Base-by-base conservation (phyloP, 1,284 basidiomycete species). In the Chalciporus sp. region DNA sequence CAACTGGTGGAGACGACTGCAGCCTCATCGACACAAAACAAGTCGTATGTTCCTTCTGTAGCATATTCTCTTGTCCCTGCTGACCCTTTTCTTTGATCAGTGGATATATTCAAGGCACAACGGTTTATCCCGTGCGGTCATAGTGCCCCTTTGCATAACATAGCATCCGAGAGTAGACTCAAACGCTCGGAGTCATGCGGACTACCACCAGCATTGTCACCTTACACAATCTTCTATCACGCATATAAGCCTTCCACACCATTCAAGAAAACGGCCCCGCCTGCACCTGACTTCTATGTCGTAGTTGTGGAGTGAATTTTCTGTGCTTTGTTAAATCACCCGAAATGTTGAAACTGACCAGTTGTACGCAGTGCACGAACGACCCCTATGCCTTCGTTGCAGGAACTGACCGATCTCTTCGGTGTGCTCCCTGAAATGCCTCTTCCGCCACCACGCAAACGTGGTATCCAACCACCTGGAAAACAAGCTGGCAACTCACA, bases 171-270 rank as follows among this genome's bases (percentile, higher is more conserved):
- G 44, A 48, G 40, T 4, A 45, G 42, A 31, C n/a, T 16, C 17
- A 9, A 51, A 5, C 31, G 50, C 23, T 28, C 53, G 0, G 56
- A 49, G 27, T 33, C 26, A 6, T 19, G 42, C 7, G 8, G 14
- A 16, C 17, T 53, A 4, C 54, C 59, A 19, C 23, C 51, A 16
- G 5, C 23, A 11, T 52, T 62, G 2, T 85, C 90, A 17, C 88
- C 89, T 0, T 97, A 95, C 70, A 77, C 83, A 47, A 80, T 91
- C 19, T 98, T 97, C 75, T 99, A 82, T 73, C 90, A 98, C 67
- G 79, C 95, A 4, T 98, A 96, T 79, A 96, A 97, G 65, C 96
- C 96, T 2, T 81, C 81, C 3, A 93, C 94, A 0, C 77, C 87
- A 8, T 97, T 89, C 74, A 87, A 86, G 65, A 94, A 92, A 70